A percentile compares a stretch with the other conserved stretches of the same genome.
phyloP scores from a whole-genome alignment of 2,329 filamentous ascomycete genomes.

The Myriosclerotinia duriaeana region DNA sequence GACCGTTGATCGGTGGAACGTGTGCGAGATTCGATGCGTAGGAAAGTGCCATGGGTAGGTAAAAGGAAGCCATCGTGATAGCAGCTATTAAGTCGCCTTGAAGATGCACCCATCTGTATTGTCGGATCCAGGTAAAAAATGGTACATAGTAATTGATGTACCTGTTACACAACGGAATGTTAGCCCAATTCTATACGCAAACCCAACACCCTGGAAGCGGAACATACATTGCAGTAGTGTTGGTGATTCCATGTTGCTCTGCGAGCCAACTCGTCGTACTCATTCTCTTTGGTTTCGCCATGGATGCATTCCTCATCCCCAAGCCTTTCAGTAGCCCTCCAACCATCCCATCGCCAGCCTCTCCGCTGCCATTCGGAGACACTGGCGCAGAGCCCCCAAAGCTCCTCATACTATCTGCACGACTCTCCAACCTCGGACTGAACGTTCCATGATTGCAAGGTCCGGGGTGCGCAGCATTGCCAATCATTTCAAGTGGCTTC shows the following conservation, averaged over 20 bases:
- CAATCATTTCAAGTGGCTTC: constrained; percentile 40
- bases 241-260: constrained; percentile 69
- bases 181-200: constrained; percentile 7
- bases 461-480: constrained; percentile 38
- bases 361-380: constrained; percentile 25
- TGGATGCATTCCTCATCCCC: constrained; percentile 31
- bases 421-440: constrained; percentile 59
- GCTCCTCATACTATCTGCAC: constrained; percentile 36
- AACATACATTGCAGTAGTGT: constrained; percentile 70
- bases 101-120: constrained; percentile 80
- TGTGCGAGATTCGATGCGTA: constrained; percentile 90
- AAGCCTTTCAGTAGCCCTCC: constrained; percentile 33
- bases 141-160: constrained; percentile 94
- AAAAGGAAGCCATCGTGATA: constrained; percentile 96
- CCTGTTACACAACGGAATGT: constrained; percentile 47
- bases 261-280: constrained; percentile 72
- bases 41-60: constrained; percentile 94
- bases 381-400: constrained; percentile 30
- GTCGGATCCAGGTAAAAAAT: constrained; percentile 82
- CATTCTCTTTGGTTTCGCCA: constrained; percentile 56
- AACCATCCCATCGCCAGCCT: constrained; percentile 31
- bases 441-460: constrained; percentile 73
- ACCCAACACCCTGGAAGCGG: not conserved
- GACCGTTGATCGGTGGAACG: constrained; percentile 86
- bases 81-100: constrained; percentile 85